Base-by-base conservation (phyloP, 2,329 filamentous ascomycete species). In the Pestalotiopsis sp. region DNA sequence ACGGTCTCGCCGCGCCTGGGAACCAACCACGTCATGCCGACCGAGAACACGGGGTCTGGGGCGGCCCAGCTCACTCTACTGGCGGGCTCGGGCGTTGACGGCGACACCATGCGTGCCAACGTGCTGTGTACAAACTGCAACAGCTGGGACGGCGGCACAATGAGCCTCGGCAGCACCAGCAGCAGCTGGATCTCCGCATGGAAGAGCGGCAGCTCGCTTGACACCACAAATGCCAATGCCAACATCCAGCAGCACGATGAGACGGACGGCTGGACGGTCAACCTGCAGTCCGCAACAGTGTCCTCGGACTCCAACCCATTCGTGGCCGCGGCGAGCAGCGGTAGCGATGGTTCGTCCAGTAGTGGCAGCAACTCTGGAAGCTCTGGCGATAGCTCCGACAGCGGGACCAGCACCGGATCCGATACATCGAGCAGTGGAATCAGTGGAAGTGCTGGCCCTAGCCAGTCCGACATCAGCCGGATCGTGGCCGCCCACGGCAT, bases 1-100 rank as follows among this genome's bases (percentile, higher is more conserved):
- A 92, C 90, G 1, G 75, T 91, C 66, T 91, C 88, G 70, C 83
- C 88, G 1, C 86, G 90, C 25, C 73, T 77, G 3, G 87, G 85
- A 38, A 79, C 73, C 0, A 82, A 82, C 7, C 81, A 91, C 71
- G 71, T 76, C 45, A 77, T 81, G 80, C 90, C 90, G 0, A 61
- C 77, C 31, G 75, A 80, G 56, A 85, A 86, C 77, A 80, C 79
- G 1, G 75, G 73, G 66, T 75, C 77, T 64, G 73, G 77, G 1
- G 78, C 81, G 5, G 80, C 81, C 27, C 78, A 82, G 39, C 77
- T 91, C 25, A 81, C 85, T 45, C 81, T 92, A 3, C 82, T 92
- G 2, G 83, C 79, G 0, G 89, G 90, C 63, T 91, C 87, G 60
- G 90, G 89, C 49, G 80, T 92, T 57, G 73, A 77, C 62, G 78